These are phyloP conservation scores for Aureobasidium subglaciale DNA, from an alignment of 2,329 filamentous ascomycete species.

Conservation along the genomic window DNA sequence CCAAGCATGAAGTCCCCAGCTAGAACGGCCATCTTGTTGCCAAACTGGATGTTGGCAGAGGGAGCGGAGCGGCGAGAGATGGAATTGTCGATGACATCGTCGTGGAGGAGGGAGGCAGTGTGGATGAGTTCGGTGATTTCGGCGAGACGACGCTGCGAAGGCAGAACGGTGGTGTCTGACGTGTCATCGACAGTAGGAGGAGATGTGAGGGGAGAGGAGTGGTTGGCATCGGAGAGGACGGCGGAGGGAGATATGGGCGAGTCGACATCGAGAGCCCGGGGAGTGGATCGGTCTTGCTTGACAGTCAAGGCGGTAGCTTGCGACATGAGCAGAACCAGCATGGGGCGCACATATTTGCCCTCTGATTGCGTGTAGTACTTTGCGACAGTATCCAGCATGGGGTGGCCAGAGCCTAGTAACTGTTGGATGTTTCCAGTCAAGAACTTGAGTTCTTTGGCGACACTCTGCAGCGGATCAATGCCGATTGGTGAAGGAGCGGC, in stretches of 20 bases:
- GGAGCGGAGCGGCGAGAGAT: conserved; percentile 73
- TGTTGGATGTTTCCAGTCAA: conserved; percentile 89
- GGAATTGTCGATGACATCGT: conserved; percentile 96
- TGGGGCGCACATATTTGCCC: conserved; percentile 91
- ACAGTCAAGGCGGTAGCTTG: conserved; percentile 79
- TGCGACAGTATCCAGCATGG: conserved; percentile 85
- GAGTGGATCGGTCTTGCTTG: conserved; percentile 41
- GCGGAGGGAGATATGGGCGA: conserved; percentile 52
- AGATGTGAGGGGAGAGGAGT: conserved; percentile 53
- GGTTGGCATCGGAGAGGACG: conserved; percentile 76
- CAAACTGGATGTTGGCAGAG: conserved; percentile 89
- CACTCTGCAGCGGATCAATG: conserved; percentile 80
- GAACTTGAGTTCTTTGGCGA: conserved; percentile 95
- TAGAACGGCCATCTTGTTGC: conserved; percentile 98
- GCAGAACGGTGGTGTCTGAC: conserved; percentile 64
- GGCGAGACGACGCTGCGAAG: conserved; percentile 84
- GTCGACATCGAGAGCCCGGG: conserved; percentile 43
- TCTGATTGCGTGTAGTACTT: conserved; percentile 98
- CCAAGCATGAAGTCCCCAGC: conserved; percentile 96
- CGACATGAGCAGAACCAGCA: conserved; percentile 94
- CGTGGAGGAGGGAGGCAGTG: conserved; percentile 90
- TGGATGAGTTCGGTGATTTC: conserved; percentile 98
- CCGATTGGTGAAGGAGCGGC: conserved; percentile 57
- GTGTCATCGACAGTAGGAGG: conserved; percentile 35
- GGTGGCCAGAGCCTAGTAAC: conserved; percentile 88